Base-by-base conservation (phyloP, 2,329 filamentous ascomycete genomes). In the Volutella citrinella region DNA sequence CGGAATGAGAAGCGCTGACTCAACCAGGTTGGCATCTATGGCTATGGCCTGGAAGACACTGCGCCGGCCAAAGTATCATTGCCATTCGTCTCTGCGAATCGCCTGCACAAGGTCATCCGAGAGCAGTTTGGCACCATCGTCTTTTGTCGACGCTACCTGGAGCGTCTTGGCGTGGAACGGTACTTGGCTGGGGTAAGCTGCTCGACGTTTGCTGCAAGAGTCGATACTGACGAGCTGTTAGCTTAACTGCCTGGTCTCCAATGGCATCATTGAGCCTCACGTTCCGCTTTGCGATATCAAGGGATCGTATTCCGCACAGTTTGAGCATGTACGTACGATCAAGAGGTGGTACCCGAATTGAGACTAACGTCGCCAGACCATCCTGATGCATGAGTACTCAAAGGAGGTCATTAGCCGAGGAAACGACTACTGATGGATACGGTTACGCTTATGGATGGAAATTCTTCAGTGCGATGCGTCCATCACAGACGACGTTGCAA, bases 301-400 rank as follows among this genome's bases (percentile, higher is more conserved):
- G 42, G 78, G 78, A 3, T 80, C 77, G 3, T 82, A 80, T 51
- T 70, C 74, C 6, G 79, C 79, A 9, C 80, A 83, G 46, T 82
- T 76, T 51, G 79, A 83, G 59, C 80, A 72, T 53, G 65, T 68
- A 49, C 34, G 43, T 48, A n/a, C n/a, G n/a, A n/a, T n/a, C n/a
- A n/a, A n/a, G n/a, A n/a, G n/a, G n/a, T n/a, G n/a, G n/a, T n/a
- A n/a, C n/a, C n/a, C n/a, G n/a, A n/a, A n/a, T n/a, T n/a, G n/a
- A 5, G 18, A 9, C 40, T 51, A 21, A 52, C 10, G 6, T 11
- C 13, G 5, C 1, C 37, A 74, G 70, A 75, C 72, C 0, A 61
- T 74, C 29, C 36, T 75, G 19, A 52, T 74, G 17, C 59, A 65
- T 12, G 59, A 61, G 31, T 56, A 57, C 17, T 47, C 52, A 24